Conservation (phyloP, 2,329 filamentous ascomycete genomes). For the Phialophora chinensis region DNA sequence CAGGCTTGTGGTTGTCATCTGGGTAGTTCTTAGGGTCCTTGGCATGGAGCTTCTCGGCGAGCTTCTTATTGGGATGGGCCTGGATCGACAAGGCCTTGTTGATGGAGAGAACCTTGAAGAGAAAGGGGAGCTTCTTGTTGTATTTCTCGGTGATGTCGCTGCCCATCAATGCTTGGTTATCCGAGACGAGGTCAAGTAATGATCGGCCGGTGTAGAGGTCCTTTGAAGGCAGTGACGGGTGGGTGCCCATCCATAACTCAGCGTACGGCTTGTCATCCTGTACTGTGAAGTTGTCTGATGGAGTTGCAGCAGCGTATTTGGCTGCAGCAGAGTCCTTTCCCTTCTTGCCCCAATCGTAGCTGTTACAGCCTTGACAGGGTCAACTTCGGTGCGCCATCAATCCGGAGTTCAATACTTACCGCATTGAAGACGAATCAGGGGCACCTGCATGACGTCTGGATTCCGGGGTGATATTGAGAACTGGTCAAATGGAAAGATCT, state of each 20-base stretch:
- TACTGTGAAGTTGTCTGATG: conserved; percentile 74
- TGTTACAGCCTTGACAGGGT: conserved; percentile 76
- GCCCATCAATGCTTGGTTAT: conserved; percentile 84
- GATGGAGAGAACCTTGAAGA: conserved; percentile 98
- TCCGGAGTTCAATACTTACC: conserved; percentile 51
- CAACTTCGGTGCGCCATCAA: conserved; percentile 22
- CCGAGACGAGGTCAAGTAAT: conserved; percentile 83
- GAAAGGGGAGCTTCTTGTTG: conserved; percentile 83
- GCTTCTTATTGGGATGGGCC: conserved; percentile 93
- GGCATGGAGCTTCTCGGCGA: conserved; percentile 85
- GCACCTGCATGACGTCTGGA: conserved; percentile 68
- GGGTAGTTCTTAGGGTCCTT: conserved; percentile 93
- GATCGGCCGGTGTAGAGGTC: conserved; percentile 83
- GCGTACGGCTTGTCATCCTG: conserved; percentile 91
- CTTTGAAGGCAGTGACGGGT: conserved; percentile 92
- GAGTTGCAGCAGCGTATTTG: conserved; percentile 84
- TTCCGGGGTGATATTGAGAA: not conserved
- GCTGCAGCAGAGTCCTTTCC: conserved; percentile 87
- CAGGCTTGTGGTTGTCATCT: conserved; percentile 99
- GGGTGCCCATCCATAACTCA: conserved; percentile 99
- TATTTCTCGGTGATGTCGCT: conserved; percentile 74
- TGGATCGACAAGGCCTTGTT: conserved; percentile 96
- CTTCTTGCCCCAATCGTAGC: conserved; percentile 98
- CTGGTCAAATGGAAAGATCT: not conserved
- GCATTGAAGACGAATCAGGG: conserved; percentile 75